A percentile compares a stretch with the other conserved stretches of the same genome.
Conservation (phyloP, 148 eudicot species). For the Camellia lanceoleosa region DNA sequence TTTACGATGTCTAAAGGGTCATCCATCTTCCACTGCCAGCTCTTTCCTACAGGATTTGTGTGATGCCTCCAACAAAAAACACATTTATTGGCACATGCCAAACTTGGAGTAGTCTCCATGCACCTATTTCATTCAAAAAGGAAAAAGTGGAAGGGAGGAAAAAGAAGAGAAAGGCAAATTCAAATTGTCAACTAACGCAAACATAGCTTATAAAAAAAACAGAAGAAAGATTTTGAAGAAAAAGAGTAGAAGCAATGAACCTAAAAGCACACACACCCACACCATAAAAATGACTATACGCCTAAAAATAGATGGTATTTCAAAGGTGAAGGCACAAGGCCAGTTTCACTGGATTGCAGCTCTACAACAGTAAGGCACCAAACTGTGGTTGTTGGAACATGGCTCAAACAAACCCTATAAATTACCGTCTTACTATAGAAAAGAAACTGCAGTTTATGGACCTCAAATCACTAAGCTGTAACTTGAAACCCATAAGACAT, state of each 20-base stretch:
- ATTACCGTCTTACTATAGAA: not conserved
- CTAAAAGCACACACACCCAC: not conserved
- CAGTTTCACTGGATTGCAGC: not conserved
- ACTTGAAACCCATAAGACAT: too few species aligned
- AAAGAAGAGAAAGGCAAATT: not conserved
- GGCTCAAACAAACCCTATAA: not conserved
- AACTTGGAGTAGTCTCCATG: conserved; percentile 98
- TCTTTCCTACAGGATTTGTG: conserved; percentile 94
- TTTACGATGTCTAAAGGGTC: conserved; percentile 84
- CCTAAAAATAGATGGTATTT: not conserved
- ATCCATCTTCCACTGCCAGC: conserved; percentile 99
- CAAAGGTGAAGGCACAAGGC: not conserved
- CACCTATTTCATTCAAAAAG: conserved; percentile 47
- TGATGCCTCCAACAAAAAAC: conserved; percentile 99
- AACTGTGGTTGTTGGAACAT: not conserved
- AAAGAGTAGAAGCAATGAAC: not conserved
- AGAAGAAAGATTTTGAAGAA: not conserved
- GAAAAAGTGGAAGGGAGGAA: not conserved
- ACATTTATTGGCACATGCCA: conserved; percentile 98
- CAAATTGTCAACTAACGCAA: not conserved
- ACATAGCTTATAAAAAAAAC: not conserved
- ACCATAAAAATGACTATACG: not conserved
- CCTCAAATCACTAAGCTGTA: too few species aligned
- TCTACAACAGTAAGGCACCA: not conserved
- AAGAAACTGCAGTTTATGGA: not conserved